A percentile compares a stretch with the other conserved stretches of the same genome.
Evolutionary conservation across 139 green algal genomes (phyloP).

Genomic region (Micractinium conductrix): DNA sequence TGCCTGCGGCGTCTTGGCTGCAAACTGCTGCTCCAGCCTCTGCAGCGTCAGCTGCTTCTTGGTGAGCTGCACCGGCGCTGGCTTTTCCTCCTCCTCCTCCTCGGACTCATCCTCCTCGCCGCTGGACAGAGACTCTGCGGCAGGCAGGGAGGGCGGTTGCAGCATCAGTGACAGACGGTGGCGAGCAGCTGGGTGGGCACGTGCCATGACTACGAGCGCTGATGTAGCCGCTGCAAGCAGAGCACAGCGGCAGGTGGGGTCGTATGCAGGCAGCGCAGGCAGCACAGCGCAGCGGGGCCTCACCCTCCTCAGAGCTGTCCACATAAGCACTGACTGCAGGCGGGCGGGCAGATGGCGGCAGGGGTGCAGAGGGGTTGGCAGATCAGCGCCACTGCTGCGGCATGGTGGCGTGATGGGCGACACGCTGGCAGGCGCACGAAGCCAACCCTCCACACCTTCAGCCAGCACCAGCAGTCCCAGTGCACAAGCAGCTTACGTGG

Average conservation of each 20-base stretch:
- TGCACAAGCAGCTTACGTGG: not conserved
- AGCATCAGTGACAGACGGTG: no score
- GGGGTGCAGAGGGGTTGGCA: not conserved
- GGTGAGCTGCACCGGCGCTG: not conserved
- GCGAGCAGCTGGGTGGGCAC: not conserved
- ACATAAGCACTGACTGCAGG: not conserved
- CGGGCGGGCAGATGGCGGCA: not conserved
- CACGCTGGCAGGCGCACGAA: no score
- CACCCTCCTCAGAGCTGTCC: slow-evolving; percentile 13
- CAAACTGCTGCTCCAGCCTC: no score
- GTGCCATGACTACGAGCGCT: no score
- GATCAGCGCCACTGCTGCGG: not conserved
- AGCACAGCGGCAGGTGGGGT: not conserved
- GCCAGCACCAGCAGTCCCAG: not conserved
- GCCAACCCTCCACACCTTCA: not conserved
- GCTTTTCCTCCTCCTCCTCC: not conserved
- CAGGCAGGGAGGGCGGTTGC: no score
- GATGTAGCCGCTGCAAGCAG: no score
- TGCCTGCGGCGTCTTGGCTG: no score
- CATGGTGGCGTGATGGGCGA: no score
- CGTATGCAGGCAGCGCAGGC: no score
- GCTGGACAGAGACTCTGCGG: slow-evolving; percentile 7
- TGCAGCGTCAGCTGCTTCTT: not conserved
- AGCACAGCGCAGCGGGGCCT: no score
- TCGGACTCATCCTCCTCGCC: slow-evolving; percentile 31